Evolutionary conservation across 2,329 filamentous ascomycete genomes (phyloP).

Genomic region (Basipetospora chlamydospora): DNA sequence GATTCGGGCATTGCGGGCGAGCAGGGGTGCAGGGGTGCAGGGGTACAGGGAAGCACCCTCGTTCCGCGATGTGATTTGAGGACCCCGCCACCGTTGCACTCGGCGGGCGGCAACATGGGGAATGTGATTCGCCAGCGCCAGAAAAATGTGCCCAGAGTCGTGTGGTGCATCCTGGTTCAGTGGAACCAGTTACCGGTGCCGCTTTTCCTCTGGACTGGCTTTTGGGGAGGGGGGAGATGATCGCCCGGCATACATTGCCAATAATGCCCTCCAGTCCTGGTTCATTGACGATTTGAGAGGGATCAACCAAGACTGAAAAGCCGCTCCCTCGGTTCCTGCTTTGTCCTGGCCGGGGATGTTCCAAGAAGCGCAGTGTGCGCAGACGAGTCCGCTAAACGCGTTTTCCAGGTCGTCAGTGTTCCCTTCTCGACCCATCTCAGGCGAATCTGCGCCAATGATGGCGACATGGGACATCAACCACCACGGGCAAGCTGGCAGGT

Average conservation of each 20-base stretch:
- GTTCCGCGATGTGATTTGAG: slow-evolving; percentile 7
- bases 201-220: background rate
- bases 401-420: too few relatives aligned
- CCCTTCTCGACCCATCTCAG: too few relatives aligned
- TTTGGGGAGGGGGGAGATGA: background rate
- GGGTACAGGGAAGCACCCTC: background rate
- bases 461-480: too few relatives aligned
- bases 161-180: slow-evolving; percentile 5
- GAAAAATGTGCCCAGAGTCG: slow-evolving; percentile 7
- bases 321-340: too few relatives aligned
- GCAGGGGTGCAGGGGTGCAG: background rate
- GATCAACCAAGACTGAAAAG: too few relatives aligned
- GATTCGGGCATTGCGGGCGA: slow-evolving; percentile 4
- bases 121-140: slow-evolving; percentile 11
- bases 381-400: too few relatives aligned
- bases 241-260: too few relatives aligned
- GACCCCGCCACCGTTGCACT: slow-evolving; percentile 1
- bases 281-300: too few relatives aligned
- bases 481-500: too few relatives aligned
- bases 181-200: background rate
- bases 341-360: too few relatives aligned
- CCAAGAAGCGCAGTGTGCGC: too few relatives aligned
- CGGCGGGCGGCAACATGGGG: slow-evolving; percentile 13
- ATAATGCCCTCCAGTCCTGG: background rate
- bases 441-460: too few relatives aligned